Evolutionary conservation across 768 basidiomycete genomes (phyloP).

Genomic region (Cyclocybe aegerita): DNA sequence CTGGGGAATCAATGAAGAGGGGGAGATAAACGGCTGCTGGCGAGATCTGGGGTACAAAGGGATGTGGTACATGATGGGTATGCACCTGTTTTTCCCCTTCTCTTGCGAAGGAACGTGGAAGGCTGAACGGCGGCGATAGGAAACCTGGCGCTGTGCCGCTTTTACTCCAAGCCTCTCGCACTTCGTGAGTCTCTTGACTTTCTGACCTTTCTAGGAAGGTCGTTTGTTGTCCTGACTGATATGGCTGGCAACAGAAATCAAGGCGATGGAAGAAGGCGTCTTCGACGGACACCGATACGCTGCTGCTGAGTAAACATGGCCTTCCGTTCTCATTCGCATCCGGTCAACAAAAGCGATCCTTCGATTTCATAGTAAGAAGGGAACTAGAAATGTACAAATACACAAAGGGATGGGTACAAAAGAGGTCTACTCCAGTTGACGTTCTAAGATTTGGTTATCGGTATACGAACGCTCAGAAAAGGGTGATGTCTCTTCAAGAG

Average conservation of each 20-base stretch:
- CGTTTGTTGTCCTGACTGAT: not conserved
- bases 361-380: no score
- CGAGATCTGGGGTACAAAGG: conserved; percentile 50
- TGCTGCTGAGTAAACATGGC: not conserved
- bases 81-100: not conserved
- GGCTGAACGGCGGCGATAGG: conserved; percentile 27
- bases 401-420: no score
- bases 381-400: no score
- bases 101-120: not conserved
- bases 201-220: not conserved
- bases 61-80: conserved; percentile 64
- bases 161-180: conserved; percentile 61
- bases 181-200: conserved; percentile 46
- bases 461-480: no score
- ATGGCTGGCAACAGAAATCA: conserved; percentile 46
- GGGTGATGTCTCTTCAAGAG: no score
- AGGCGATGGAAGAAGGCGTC: conserved; percentile 52
- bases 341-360: no score
- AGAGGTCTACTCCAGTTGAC: no score
- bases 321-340: no score
- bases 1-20: conserved; percentile 68
- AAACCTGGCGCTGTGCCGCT: conserved; percentile 48
- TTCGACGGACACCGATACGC: conserved; percentile 23
- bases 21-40: conserved; percentile 53
- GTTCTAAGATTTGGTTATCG: no score